Conservation (phyloP, 2,329 filamentous ascomycete genomes). For the Penicillium sumatraense region DNA sequence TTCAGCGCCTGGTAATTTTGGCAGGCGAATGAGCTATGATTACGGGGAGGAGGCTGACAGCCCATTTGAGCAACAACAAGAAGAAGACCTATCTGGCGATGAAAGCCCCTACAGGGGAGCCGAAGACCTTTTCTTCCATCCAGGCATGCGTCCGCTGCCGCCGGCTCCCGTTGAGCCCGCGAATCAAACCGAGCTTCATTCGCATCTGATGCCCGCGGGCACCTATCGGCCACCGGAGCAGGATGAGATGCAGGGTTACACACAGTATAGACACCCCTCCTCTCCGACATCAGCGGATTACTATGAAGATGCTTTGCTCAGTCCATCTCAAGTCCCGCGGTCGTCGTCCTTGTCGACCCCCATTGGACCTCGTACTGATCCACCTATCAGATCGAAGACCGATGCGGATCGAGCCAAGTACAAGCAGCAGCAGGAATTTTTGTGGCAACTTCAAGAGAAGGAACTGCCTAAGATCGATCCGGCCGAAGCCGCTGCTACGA, state of each 20-base stretch:
- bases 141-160: slow-evolving; percentile 71
- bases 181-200: slow-evolving; percentile 48
- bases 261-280: slow-evolving; percentile 43
- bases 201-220: slow-evolving; percentile 57
- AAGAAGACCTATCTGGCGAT: slow-evolving; percentile 54
- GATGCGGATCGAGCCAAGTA: slow-evolving; percentile 74
- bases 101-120: slow-evolving; percentile 73
- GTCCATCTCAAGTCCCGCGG: slow-evolving; percentile 61
- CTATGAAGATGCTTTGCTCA: slow-evolving; percentile 53
- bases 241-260: slow-evolving; percentile 42
- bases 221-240: slow-evolving; percentile 62
- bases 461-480: slow-evolving; percentile 55
- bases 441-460: slow-evolving; percentile 55
- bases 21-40: slow-evolving; percentile 81
- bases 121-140: slow-evolving; percentile 92
- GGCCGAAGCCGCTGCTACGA: slow-evolving; percentile 45
- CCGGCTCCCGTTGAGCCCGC: slow-evolving; percentile 65
- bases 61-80: slow-evolving; percentile 60
- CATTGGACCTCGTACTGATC: slow-evolving; percentile 75
- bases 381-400: slow-evolving; percentile 90
- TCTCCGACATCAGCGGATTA: slow-evolving; percentile 54
- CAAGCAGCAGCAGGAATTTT: slow-evolving; percentile 58
- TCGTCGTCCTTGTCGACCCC: slow-evolving; percentile 83
- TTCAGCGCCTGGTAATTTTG: slow-evolving; percentile 69
- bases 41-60: slow-evolving; percentile 84